Percentiles rank a stretch among this genome's conserved stretches.
Conservation (phyloP, 768 basidiomycete species). For the Dioszegia crocea region DNA sequence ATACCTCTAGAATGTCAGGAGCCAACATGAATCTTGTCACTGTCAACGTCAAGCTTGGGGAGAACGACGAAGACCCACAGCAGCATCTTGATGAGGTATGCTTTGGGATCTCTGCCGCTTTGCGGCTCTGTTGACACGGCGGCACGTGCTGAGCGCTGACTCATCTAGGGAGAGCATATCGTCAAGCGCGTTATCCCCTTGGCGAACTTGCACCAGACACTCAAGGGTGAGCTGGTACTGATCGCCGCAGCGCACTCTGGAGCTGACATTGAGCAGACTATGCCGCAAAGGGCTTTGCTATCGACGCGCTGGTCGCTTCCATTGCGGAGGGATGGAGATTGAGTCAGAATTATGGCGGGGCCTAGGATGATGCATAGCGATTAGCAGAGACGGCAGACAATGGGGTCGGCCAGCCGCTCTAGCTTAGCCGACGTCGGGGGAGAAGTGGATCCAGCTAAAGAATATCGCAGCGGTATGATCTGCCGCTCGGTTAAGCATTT, state of each 20-base stretch:
- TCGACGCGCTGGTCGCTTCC: conserved; percentile 75
- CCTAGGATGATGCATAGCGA: not conserved
- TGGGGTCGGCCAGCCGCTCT: not conserved
- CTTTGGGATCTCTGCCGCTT: too few species aligned
- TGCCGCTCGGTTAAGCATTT: too few species aligned
- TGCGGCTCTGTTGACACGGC: too few species aligned
- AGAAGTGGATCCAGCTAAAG: too few species aligned
- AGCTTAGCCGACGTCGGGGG: too few species aligned
- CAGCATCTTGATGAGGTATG: conserved; percentile 63
- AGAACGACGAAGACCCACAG: conserved; percentile 55
- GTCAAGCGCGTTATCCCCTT: conserved; percentile 67
- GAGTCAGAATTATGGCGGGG: not conserved
- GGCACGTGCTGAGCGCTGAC: conserved; percentile 5
- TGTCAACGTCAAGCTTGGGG: conserved; percentile 61
- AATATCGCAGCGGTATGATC: too few species aligned
- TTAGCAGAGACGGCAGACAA: too few species aligned
- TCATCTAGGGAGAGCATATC: conserved; percentile 70
- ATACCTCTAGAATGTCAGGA: conserved; percentile 71
- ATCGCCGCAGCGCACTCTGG: not conserved
- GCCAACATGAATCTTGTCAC: conserved; percentile 87
- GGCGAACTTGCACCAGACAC: conserved; percentile 58
- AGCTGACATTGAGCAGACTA: conserved; percentile 39
- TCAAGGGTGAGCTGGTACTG: conserved; percentile 60
- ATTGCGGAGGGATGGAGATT: conserved; percentile 63
- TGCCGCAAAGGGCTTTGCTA: conserved; percentile 54